These are phyloP conservation scores for Yarrowia phangngaensis DNA, from an alignment of 805 yeast genomes.

Conservation along the genomic window DNA sequence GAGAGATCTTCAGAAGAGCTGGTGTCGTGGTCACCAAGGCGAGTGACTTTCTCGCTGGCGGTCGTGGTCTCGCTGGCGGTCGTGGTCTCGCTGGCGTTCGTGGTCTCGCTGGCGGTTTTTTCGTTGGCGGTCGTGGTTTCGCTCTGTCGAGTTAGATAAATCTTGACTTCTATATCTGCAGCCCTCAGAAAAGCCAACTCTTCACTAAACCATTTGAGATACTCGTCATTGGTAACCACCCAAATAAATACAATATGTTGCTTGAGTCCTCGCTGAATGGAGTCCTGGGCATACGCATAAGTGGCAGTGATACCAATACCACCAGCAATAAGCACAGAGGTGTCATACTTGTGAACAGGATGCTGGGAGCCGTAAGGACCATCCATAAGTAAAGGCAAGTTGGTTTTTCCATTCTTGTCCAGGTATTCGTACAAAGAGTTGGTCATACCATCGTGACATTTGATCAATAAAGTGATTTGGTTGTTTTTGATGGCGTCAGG, in stretches of 20 bases:
- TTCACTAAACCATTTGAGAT: conserved; percentile 36
- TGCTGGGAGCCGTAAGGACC: conserved; percentile 68
- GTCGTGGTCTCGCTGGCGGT: too few species aligned
- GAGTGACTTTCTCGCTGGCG: conserved; percentile 9
- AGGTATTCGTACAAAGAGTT: conserved; percentile 1
- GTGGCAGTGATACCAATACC: conserved; percentile 74
- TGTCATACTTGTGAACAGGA: conserved; percentile 51
- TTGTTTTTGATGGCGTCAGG: conserved; percentile 28
- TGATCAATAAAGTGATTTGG: conserved; percentile 27
- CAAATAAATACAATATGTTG: conserved; percentile 36
- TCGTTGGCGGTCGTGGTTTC: too few species aligned
- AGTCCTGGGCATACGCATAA: conserved; percentile 42
- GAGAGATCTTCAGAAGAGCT: conserved; percentile 12
- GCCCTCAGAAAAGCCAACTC: conserved; percentile 35
- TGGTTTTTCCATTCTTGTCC: conserved; percentile 20
- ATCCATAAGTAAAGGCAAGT: conserved; percentile 43
- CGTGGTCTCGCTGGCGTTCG: too few species aligned
- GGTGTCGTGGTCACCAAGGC: background rate
- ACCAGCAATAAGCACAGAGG: conserved; percentile 62
- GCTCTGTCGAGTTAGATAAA: conserved; percentile 18
- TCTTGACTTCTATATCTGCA: conserved; percentile 18
- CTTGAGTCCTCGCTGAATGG: conserved; percentile 18
- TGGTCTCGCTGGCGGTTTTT: too few species aligned
- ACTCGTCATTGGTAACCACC: conserved; percentile 36
- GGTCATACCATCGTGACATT: conserved; percentile 31